A percentile compares a stretch with the other conserved stretches of the same genome.
These are phyloP conservation scores for Neonectria punicea DNA, from an alignment of 2,329 filamentous ascomycete species.

Conservation along the genomic window DNA sequence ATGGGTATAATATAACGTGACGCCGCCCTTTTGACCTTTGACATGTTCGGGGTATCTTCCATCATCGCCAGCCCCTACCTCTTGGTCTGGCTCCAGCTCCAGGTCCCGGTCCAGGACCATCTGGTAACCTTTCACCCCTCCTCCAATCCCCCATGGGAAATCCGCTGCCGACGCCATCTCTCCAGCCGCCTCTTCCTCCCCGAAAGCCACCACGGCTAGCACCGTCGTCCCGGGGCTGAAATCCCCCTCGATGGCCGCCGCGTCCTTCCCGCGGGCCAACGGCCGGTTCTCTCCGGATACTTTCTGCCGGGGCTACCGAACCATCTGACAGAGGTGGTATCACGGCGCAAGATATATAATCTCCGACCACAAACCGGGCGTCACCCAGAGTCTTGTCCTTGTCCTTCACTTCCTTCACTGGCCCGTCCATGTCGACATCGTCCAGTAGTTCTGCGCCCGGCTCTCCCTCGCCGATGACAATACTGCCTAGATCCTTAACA, in stretches of 20 bases:
- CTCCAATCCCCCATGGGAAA: constrained; percentile 71
- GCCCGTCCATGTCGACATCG: constrained; percentile 48
- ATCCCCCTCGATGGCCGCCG: constrained; percentile 39
- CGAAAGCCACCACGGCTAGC: constrained; percentile 49
- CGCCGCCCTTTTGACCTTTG: constrained; percentile 14
- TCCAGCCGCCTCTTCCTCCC: constrained; percentile 52
- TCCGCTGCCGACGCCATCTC: constrained; percentile 50
- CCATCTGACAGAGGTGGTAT: constrained; percentile 80
- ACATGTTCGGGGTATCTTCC: constrained; percentile 6
- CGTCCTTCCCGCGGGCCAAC: constrained; percentile 35
- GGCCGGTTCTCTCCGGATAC: constrained; percentile 40
- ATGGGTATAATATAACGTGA: constrained; percentile 45
- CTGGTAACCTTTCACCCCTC: constrained; percentile 71
- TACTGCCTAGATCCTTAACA: constrained; percentile 83
- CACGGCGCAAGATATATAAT: constrained; percentile 87
- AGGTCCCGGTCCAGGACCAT: constrained; percentile 52
- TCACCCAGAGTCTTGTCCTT: constrained; percentile 80
- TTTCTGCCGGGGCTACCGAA: constrained; percentile 72
- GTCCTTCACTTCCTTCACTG: constrained; percentile 61
- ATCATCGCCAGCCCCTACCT: constrained; percentile 45
- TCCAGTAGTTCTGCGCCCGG: constrained; percentile 55
- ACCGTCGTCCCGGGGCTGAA: constrained; percentile 41
- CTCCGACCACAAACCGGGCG: constrained; percentile 85
- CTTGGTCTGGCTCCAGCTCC: constrained; percentile 39
- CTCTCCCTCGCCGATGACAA: constrained; percentile 76